phyloP scores from a whole-genome alignment of 495 filamentous ascomycete genomes.

The Penicillium flavigenum region DNA sequence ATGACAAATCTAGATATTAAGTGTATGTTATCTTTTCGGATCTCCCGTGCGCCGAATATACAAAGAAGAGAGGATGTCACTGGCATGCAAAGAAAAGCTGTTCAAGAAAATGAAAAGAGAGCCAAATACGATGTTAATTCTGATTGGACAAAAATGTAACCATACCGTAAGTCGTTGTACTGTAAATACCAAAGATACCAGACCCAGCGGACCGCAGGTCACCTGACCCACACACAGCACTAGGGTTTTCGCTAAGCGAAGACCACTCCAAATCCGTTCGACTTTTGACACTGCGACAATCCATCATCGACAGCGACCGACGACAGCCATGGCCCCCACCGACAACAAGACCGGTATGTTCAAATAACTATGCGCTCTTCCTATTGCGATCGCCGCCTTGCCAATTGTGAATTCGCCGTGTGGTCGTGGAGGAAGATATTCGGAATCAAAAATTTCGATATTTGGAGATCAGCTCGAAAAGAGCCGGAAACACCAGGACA shows the following conservation, averaged over 20 bases:
- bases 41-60: background rate
- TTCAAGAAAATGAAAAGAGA: conserved; percentile 8
- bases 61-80: background rate
- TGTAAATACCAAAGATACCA: conserved; percentile 21
- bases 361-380: conserved; percentile 15
- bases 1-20: too few relatives aligned
- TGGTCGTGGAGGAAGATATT: conserved; percentile 15
- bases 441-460: conserved; percentile 11
- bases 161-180: background rate
- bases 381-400: conserved; percentile 17
- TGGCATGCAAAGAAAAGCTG: conserved; percentile 4
- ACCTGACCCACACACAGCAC: conserved; percentile 54
- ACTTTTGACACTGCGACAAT: conserved; percentile 46
- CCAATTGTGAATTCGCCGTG: conserved; percentile 36
- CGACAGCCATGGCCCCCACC: conserved; percentile 73
- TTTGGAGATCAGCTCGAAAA: conserved; percentile 8
- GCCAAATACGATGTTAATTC: conserved; percentile 9
- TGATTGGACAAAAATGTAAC: conserved; percentile 2
- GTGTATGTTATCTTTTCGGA: too few relatives aligned
- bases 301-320: conserved; percentile 49
- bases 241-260: conserved; percentile 52
- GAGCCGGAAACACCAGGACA: background rate
- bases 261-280: conserved; percentile 42
- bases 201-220: conserved; percentile 27
- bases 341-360: conserved; percentile 67